Percentiles rank a stretch among this genome's conserved stretches.
Conservation (phyloP, 2,329 filamentous ascomycete genomes). For the Neonectria faginata region DNA sequence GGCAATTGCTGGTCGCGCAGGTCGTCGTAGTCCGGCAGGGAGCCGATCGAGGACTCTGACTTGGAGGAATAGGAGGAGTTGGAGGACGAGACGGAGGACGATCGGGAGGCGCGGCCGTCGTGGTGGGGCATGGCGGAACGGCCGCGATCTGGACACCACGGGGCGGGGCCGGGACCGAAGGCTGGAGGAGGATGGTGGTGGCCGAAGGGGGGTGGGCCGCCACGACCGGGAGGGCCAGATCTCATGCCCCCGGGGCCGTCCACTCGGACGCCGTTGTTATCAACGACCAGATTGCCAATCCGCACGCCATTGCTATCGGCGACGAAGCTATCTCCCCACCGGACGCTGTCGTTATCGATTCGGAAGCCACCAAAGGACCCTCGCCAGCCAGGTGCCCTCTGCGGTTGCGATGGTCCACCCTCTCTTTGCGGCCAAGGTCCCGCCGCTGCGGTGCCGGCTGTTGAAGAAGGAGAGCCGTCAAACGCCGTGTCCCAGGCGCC, state of each 20-base stretch:
- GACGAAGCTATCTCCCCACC: constrained; percentile 57
- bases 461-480: constrained; percentile 34
- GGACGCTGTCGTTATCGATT: constrained; percentile 58
- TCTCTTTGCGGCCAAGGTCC: constrained; percentile 32
- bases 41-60: constrained; percentile 60
- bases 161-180: constrained; percentile 27
- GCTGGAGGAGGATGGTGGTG: constrained; percentile 10
- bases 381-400: constrained; percentile 25
- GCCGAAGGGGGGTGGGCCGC: constrained; percentile 18
- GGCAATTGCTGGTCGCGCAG: constrained; percentile 62
- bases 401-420: constrained; percentile 18
- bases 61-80: constrained; percentile 52
- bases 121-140: constrained; percentile 29
- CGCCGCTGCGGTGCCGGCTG: constrained; percentile 12
- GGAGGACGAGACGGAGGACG: constrained; percentile 52
- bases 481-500: constrained; percentile 42
- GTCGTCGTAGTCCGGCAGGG: constrained; percentile 65
- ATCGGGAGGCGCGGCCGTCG: constrained; percentile 44
- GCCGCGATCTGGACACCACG: constrained; percentile 26
- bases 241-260: constrained; percentile 15
- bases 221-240: constrained; percentile 10
- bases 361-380: constrained; percentile 50
- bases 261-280: constrained; percentile 54
- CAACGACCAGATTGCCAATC: constrained; percentile 58
- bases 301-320: constrained; percentile 60